phyloP scores from a whole-genome alignment of 2,329 filamentous ascomycete genomes.

The Exophiala sp. region DNA sequence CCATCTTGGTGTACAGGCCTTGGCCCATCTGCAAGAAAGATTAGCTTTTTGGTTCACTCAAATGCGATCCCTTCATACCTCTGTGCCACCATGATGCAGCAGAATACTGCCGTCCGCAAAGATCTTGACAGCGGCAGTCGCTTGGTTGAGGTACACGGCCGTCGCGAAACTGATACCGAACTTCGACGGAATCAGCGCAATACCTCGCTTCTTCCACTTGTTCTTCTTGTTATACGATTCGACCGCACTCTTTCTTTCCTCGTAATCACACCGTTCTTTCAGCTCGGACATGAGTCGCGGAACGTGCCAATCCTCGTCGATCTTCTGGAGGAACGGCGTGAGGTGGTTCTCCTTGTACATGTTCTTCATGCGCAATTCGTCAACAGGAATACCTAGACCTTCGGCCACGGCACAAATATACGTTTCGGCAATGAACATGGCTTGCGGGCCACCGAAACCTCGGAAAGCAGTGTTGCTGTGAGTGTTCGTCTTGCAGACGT shows the following conservation, averaged over 20 bases:
- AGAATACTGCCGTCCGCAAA: constrained; percentile 93
- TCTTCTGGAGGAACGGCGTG: constrained; percentile 86
- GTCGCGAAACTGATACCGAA: constrained; percentile 93
- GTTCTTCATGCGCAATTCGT: constrained; percentile 79
- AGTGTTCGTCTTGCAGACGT: constrained; percentile 90
- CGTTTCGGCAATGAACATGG: constrained; percentile 86
- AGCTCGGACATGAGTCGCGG: constrained; percentile 94
- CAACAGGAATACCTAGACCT: constrained; percentile 75
- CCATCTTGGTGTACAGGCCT: constrained; percentile 95
- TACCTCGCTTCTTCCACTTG: constrained; percentile 92
- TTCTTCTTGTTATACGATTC: constrained; percentile 76
- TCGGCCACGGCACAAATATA: constrained; percentile 92
- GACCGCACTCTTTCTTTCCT: constrained; percentile 64
- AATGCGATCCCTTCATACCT: background rate
- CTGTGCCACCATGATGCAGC: constrained; percentile 90
- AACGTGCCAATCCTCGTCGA: constrained; percentile 84
- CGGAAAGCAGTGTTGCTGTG: constrained; percentile 97
- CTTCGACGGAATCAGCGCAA: constrained; percentile 87
- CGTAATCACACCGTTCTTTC: constrained; percentile 70
- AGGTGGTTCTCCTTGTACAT: constrained; percentile 73
- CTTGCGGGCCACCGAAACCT: constrained; percentile 93
- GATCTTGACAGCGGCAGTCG: constrained; percentile 90
- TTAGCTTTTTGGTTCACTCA: background rate
- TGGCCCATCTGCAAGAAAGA: constrained; percentile 90
- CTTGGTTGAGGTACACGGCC: constrained; percentile 92